These are phyloP conservation scores for Ziziphus jujuba DNA, from an alignment of 306 rosid genomes.

Conservation along the genomic window DNA sequence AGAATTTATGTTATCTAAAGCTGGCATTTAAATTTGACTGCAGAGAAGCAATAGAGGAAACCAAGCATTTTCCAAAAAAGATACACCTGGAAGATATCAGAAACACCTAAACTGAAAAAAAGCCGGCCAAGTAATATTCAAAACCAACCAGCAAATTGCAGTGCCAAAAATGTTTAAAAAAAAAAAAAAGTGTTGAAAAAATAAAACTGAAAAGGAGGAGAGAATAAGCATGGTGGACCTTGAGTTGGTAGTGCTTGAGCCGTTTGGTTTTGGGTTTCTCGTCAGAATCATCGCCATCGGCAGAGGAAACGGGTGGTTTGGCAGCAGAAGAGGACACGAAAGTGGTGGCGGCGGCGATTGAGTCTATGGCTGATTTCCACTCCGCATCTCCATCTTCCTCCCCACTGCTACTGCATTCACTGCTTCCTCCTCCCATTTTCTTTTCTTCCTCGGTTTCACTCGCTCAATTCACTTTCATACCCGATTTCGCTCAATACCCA, in stretches of 20 bases:
- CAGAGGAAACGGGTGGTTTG: background rate
- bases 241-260: slow-evolving; percentile 78
- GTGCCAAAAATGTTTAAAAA: background rate
- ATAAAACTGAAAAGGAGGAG: background rate
- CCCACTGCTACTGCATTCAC: slow-evolving; percentile 53
- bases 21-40: too few relatives aligned
- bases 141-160: too few relatives aligned
- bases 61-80: too few relatives aligned
- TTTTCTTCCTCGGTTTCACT: background rate
- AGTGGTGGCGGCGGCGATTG: slow-evolving; percentile 51
- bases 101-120: too few relatives aligned
- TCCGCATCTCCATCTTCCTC: slow-evolving; percentile 85
- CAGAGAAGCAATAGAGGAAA: too few relatives aligned
- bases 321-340: slow-evolving; percentile 38
- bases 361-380: slow-evolving; percentile 75
- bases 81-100: too few relatives aligned
- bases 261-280: slow-evolving; percentile 40
- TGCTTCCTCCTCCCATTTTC: slow-evolving; percentile 41
- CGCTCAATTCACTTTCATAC: background rate
- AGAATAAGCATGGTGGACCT: slow-evolving; percentile 45
- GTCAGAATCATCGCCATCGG: slow-evolving; percentile 29
- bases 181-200: background rate
- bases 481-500: too few relatives aligned
- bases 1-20: too few relatives aligned
- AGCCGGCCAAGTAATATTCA: too few relatives aligned